Evolutionary conservation across 768 basidiomycete species (phyloP).

Genomic region (Rossbeevera mucosa): DNA sequence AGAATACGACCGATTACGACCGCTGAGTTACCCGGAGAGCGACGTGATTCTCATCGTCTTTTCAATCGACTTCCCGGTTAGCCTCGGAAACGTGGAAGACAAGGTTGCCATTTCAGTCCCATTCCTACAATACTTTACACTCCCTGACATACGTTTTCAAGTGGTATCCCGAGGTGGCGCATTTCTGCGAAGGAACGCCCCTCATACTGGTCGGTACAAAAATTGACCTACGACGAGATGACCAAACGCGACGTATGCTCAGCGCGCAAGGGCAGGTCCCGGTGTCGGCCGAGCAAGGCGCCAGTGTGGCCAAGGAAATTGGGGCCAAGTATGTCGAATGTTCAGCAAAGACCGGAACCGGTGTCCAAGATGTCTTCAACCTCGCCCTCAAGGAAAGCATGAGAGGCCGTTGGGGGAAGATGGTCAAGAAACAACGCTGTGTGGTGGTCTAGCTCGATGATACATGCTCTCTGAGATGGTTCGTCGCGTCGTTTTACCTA

Average conservation of each 20-base stretch:
- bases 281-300: constrained; percentile 78
- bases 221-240: constrained; percentile 83
- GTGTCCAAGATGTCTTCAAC: constrained; percentile 89
- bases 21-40: constrained; percentile 84
- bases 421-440: constrained; percentile 66
- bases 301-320: constrained; percentile 84
- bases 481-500: constrained; percentile 8
- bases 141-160: constrained; percentile 30
- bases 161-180: constrained; percentile 93
- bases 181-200: constrained; percentile 88
- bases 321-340: constrained; percentile 94
- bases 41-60: constrained; percentile 93
- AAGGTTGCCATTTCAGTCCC: constrained; percentile 49
- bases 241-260: constrained; percentile 82
- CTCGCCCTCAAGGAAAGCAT: constrained; percentile 87
- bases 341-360: constrained; percentile 85
- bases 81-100: constrained; percentile 85
- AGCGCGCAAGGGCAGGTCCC: constrained; percentile 84
- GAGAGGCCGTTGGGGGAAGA: constrained; percentile 73
- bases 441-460: constrained; percentile 43
- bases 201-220: constrained; percentile 92
- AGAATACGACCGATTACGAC: constrained; percentile 88
- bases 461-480: constrained; percentile 8
- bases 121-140: not conserved
- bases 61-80: constrained; percentile 88